Conservation (phyloP, 495 filamentous ascomycete genomes). For the Penicillium atrosanguineum region DNA sequence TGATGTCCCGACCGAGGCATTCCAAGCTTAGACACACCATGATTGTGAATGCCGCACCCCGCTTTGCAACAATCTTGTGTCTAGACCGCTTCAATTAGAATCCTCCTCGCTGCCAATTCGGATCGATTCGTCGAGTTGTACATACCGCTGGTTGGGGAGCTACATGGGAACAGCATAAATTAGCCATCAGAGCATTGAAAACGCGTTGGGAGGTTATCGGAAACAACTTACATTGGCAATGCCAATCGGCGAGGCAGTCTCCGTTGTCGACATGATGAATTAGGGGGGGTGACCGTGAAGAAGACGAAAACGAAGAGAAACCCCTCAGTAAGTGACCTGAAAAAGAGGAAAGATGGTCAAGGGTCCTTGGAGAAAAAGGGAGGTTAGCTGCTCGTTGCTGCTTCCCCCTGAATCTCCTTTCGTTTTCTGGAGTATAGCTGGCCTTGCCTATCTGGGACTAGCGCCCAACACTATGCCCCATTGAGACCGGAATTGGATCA, state of each 20-base stretch:
- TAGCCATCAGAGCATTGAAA: constrained; percentile 10
- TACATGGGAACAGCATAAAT: constrained; percentile 28
- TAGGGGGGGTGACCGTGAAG: constrained; percentile 23
- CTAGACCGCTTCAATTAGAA: constrained; percentile 45
- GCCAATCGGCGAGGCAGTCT: constrained; percentile 92
- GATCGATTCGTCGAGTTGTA: constrained; percentile 11
- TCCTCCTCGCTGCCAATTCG: constrained; percentile 16
- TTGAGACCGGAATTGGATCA: constrained; percentile 16
- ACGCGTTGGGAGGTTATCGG: constrained; percentile 3
- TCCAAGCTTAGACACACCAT: constrained; percentile 64
- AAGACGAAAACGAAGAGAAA: constrained; percentile 19
- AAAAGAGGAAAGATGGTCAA: constrained; percentile 16
- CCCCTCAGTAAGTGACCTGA: constrained; percentile 9
- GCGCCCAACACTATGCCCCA: constrained; percentile 11
- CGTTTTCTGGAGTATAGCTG: constrained; percentile 37
- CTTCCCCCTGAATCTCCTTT: constrained; percentile 38
- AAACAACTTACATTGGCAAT: constrained; percentile 84
- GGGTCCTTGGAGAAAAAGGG: constrained; percentile 21
- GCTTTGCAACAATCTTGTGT: constrained; percentile 99
- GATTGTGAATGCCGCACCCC: constrained; percentile 97
- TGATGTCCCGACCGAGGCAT: constrained; percentile 1
- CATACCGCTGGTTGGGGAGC: constrained; percentile 87
- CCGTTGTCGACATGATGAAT: constrained; percentile 70
- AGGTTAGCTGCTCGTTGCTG: constrained; percentile 23
- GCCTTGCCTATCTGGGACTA: constrained; percentile 31